Evolutionary conservation across 768 basidiomycete species (phyloP), one percentile per base, ranked within the genome.

Genomic region (Gymnopilus junonius): DNA sequence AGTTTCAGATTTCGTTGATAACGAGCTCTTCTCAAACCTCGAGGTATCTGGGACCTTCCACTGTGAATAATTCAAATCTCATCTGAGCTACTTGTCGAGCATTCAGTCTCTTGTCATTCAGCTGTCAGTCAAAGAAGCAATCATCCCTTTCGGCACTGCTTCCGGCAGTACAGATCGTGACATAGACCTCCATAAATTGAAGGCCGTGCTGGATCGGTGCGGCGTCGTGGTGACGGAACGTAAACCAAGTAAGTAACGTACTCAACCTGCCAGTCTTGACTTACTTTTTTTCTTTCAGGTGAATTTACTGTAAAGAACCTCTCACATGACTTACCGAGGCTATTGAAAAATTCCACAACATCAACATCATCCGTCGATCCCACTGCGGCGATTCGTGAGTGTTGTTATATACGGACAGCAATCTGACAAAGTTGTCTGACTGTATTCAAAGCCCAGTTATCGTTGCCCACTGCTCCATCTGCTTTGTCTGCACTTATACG

Each of bases 121-220:
- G 73, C 85, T 99, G 2, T 95, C 94, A 0, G 93, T 95, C n/a
- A 99, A 99, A 73, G 97, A 99, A 75, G 95, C 94, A 3, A 83
- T 99, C 58, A 80, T 99, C 42, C 82, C 91, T 1, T 87, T 86
- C 0, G 90, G 90, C n/a, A 91, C 92, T 5, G 77, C 79, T 0
- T 83, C 87, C 39, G 91, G 90, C 0, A 87, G 79, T 2, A 91
- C 91, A 0, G 91, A 93, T 71, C 86, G 91, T 25, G 95, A 98
- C 70, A 80, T 95, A 58, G 97, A 99, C 66, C 77, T 97, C 35
- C 88, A 89, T 66, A 97, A 97, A 74, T 80, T 98, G 39, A 88
- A 87, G 68, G 88, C 89, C 4, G 87, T 99, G 10, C 77, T 99
- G 43, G 97, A 98, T 61, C 83, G 97, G 14, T 98, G 96, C 69